Evolutionary conservation across 805 yeast genomes (phyloP), one percentile per base, ranked within the genome.

Genomic region (Candida coquimbonensis): DNA sequence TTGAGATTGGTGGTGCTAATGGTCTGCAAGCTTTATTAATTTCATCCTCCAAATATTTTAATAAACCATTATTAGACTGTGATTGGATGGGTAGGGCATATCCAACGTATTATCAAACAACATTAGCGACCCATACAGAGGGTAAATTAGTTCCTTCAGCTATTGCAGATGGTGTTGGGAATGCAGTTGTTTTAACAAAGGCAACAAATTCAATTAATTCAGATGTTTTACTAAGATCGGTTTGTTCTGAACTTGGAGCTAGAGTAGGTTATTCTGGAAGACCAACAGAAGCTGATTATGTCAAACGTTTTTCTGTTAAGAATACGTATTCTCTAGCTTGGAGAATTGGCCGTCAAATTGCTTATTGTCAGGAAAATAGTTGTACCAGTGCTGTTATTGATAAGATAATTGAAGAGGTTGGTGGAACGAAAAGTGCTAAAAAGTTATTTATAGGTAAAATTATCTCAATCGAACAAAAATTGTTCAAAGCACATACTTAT

Each of bases 21-120:
- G 74, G 73, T 1, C 42, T 65, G 25, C 49, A 54, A 39, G 57
- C 62, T 12, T 54, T 62, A 44, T 46, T 57, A 38, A 46, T 53
- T 27, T 53, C 56, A 4, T 45, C 52, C 1, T 52, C 54, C 26
- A 51, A 58, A 41, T 48, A 62, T 42, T 36, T 62, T n/a, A 44
- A 56, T 40, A 40, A 53, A 26, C 66, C 67, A 14, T 57, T 63
- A 11, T 53, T 68, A 14, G 68, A 64, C 47, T 52, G 62, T 21
- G 75, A 71, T 51, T 54, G 67, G 44, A 71, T 71, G 75, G 77
- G 77, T 7, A 60, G 77, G 51, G 77, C 77, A 12, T 68, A 70
- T 52, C 75, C 76, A 11, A 69, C 73, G 2, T 63, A 59, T 26
- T 70, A 69, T 66, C 77, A 73, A 50, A 67, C 66, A 11, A 52